Evolutionary conservation across 441 rosid genomes (phyloP).

Genomic region (Eruca vesicaria): DNA sequence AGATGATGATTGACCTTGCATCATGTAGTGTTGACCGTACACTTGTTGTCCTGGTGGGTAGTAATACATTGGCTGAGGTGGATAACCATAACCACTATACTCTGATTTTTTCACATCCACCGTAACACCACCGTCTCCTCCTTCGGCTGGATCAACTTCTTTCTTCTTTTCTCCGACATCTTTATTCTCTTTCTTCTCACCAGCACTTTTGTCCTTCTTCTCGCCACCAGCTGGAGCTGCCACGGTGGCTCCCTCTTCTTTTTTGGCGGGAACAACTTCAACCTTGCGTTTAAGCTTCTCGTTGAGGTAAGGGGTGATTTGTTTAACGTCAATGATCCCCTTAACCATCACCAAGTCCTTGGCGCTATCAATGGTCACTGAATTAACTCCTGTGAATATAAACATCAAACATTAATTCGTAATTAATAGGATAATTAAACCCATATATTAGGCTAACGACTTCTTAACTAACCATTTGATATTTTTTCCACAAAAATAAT

Average conservation of each 20-base stretch:
- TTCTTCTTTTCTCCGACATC: slow-evolving; percentile 34
- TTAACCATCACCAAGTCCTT: slow-evolving; percentile 76
- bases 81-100: slow-evolving; percentile 43
- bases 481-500: too few species aligned
- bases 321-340: slow-evolving; percentile 68
- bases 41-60: slow-evolving; percentile 38
- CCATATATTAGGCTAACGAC: slow-evolving; percentile 24
- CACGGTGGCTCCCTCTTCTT: slow-evolving; percentile 37
- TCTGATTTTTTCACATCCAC: slow-evolving; percentile 67
- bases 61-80: slow-evolving; percentile 39
- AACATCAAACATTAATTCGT: not conserved
- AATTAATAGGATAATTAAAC: slow-evolving; percentile 5
- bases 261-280: slow-evolving; percentile 62
- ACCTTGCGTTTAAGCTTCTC: slow-evolving; percentile 65
- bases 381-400: slow-evolving; percentile 51
- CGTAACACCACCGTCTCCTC: slow-evolving; percentile 37
- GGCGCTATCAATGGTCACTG: slow-evolving; percentile 54
- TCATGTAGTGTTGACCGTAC: slow-evolving; percentile 37
- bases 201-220: slow-evolving; percentile 35
- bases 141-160: slow-evolving; percentile 1
- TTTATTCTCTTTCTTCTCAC: not conserved
- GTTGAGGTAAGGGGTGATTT: slow-evolving; percentile 46
- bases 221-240: slow-evolving; percentile 29
- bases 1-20: slow-evolving; percentile 35
- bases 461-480: not conserved